Evolutionary conservation across 2,329 filamentous ascomycete genomes (phyloP).

Genomic region (Colletotrichum acutatum): DNA sequence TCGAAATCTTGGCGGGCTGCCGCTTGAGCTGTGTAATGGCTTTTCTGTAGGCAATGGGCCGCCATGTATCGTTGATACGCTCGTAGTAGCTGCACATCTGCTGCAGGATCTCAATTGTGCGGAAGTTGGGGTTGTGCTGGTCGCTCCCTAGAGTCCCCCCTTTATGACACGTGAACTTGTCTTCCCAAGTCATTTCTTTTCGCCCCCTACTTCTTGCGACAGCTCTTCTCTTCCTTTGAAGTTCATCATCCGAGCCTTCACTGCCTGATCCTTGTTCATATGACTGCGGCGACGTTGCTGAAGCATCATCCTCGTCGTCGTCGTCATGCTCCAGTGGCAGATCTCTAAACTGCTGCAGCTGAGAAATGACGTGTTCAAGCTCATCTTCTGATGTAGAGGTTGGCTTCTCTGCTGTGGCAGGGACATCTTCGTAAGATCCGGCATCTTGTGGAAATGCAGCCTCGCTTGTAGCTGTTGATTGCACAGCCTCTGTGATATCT

Average conservation of each 20-base stretch:
- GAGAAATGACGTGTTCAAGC: slow-evolving; percentile 72
- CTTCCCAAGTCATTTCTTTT: slow-evolving; percentile 52
- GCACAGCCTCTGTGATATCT: slow-evolving; percentile 3
- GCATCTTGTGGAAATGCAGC: neutral
- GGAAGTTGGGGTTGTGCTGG: slow-evolving; percentile 74
- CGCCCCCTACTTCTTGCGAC: slow-evolving; percentile 35
- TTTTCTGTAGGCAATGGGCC: slow-evolving; percentile 79
- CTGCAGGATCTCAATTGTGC: slow-evolving; percentile 81
- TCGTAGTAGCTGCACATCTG: slow-evolving; percentile 84
- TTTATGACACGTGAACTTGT: slow-evolving; percentile 65
- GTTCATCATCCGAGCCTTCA: slow-evolving; percentile 42
- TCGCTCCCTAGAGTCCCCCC: slow-evolving; percentile 58
- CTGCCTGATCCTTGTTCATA: slow-evolving; percentile 36
- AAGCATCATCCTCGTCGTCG: slow-evolving; percentile 52
- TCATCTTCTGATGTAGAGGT: slow-evolving; percentile 56
- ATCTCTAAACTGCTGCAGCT: slow-evolving; percentile 69
- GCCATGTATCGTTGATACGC: slow-evolving; percentile 81
- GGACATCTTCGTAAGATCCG: neutral
- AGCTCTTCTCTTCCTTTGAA: slow-evolving; percentile 40
- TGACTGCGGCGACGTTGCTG: slow-evolving; percentile 38
- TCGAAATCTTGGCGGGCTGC: slow-evolving; percentile 72
- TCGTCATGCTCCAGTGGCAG: slow-evolving; percentile 66
- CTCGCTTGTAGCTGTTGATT: neutral
- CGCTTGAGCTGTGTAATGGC: slow-evolving; percentile 79
- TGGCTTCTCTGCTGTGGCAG: neutral